phyloP scores from a whole-genome alignment of 2,329 filamentous ascomycete genomes.

The Paraphaeosphaeria minitans region DNA sequence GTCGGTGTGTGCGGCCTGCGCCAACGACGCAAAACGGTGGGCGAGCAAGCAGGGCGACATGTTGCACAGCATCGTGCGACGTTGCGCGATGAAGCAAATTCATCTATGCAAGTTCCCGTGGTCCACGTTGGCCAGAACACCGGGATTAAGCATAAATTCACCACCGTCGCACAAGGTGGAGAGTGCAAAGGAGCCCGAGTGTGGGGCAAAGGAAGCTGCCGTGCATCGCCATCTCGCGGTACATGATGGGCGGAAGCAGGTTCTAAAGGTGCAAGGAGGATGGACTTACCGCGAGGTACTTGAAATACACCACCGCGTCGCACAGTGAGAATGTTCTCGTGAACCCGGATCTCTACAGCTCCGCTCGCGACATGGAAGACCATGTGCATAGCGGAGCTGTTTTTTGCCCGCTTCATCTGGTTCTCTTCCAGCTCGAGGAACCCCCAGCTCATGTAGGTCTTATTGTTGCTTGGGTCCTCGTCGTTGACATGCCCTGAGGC shows the following conservation, averaged over 20 bases:
- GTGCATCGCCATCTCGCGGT: background rate
- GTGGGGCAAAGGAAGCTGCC: background rate
- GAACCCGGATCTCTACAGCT: slow-evolving; percentile 78
- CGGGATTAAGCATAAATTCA: slow-evolving; percentile 33
- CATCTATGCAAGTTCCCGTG: slow-evolving; percentile 24
- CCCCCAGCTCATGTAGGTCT: slow-evolving; percentile 86
- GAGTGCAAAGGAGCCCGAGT: background rate
- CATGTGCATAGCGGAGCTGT: slow-evolving; percentile 95
- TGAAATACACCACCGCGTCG: slow-evolving; percentile 90
- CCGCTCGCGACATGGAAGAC: slow-evolving; percentile 89
- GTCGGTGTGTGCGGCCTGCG: slow-evolving; percentile 13
- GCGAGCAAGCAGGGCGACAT: slow-evolving; percentile 17
- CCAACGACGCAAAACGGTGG: slow-evolving; percentile 25
- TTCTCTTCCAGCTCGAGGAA: slow-evolving; percentile 86
- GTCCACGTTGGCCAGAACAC: slow-evolving; percentile 17
- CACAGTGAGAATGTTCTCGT: slow-evolving; percentile 78
- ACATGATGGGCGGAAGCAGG: slow-evolving; percentile 10
- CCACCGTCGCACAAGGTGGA: slow-evolving; percentile 34
- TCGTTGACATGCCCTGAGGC: slow-evolving; percentile 48
- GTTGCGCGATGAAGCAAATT: slow-evolving; percentile 22
- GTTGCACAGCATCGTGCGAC: slow-evolving; percentile 37
- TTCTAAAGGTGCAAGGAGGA: slow-evolving; percentile 11
- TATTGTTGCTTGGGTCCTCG: slow-evolving; percentile 57
- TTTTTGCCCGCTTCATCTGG: slow-evolving; percentile 86
- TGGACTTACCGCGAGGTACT: slow-evolving; percentile 83